These are phyloP conservation scores for Ceratobasidium sp. DNA, from an alignment of 1,284 basidiomycete species.

Conservation along the genomic window DNA sequence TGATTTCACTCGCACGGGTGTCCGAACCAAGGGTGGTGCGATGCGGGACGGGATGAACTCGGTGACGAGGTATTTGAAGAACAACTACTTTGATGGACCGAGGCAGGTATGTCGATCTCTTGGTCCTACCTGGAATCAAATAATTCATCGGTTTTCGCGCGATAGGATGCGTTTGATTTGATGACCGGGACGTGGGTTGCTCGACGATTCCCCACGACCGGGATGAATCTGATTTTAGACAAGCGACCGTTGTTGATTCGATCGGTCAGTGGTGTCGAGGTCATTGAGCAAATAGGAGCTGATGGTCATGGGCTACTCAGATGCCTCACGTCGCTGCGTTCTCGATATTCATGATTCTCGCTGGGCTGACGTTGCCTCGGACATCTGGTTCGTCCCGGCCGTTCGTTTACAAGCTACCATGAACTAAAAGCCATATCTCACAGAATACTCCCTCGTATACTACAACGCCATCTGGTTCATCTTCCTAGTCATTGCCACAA, in stretches of 20 bases:
- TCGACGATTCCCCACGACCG: slow-evolving; percentile 68
- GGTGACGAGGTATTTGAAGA: slow-evolving; percentile 87
- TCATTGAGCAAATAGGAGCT: no score
- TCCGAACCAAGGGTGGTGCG: slow-evolving; percentile 79
- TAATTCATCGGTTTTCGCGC: background rate
- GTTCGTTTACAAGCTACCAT: slow-evolving; percentile 38
- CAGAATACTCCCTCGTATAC: slow-evolving; percentile 78
- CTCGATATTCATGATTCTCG: slow-evolving; percentile 85
- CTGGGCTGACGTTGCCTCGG: slow-evolving; percentile 82
- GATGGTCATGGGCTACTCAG: no score
- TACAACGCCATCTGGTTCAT: slow-evolving; percentile 82
- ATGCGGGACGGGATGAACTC: slow-evolving; percentile 92
- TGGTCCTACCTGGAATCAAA: no score
- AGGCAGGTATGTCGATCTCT: slow-evolving; percentile 75
- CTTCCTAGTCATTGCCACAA: slow-evolving; percentile 64
- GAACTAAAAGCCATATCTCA: slow-evolving; percentile 39
- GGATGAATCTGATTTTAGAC: slow-evolving; percentile 77
- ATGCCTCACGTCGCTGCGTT: slow-evolving; percentile 86
- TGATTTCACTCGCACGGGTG: slow-evolving; percentile 95
- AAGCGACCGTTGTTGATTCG: slow-evolving; percentile 80
- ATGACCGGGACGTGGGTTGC: slow-evolving; percentile 92
- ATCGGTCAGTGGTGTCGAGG: slow-evolving; percentile 68
- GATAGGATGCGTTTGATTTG: slow-evolving; percentile 93
- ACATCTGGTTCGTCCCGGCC: slow-evolving; percentile 69
- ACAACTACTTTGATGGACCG: slow-evolving; percentile 97